Evolutionary conservation across 352 stramenopile genomes (phyloP).

Genomic region (Thalassiosira ordinaria): DNA sequence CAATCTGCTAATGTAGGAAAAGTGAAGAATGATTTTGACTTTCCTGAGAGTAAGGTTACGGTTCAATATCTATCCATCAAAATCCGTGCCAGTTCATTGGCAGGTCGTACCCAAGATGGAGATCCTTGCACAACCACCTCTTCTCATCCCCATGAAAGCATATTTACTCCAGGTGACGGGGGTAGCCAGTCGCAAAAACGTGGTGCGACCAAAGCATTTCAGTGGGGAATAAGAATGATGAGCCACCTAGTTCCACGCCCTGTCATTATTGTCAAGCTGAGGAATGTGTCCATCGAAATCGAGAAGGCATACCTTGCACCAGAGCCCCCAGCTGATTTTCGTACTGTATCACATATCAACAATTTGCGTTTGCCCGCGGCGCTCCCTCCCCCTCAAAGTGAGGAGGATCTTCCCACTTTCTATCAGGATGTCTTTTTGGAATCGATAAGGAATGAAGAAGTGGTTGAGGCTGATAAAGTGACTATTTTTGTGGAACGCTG

Average conservation of each 20-base stretch:
- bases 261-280: conserved; percentile 40
- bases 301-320: conserved; percentile 58
- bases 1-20: conserved; percentile 41
- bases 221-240: neutral
- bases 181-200: neutral
- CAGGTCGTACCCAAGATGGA: conserved; percentile 9
- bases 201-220: neutral
- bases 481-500: conserved; percentile 53
- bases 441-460: conserved; percentile 39
- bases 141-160: conserved; percentile 5
- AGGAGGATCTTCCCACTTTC: conserved; percentile 38
- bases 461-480: conserved; percentile 23
- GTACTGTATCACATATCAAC: neutral
- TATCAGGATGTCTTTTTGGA: conserved; percentile 44
- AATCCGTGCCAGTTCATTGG: conserved; percentile 29
- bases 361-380: neutral
- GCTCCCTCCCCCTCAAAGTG: neutral
- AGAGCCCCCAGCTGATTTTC: conserved; percentile 35
- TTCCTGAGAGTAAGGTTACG: conserved; percentile 44
- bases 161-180: neutral
- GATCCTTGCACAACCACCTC: neutral
- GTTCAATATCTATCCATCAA: conserved; percentile 41
- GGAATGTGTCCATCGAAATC: conserved; percentile 22
- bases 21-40: conserved; percentile 23
- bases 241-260: conserved; percentile 24